Evolutionary conservation across 371 early-diverging fungal genomes (phyloP), one percentile per base, ranked within the genome.

Genomic region (Mortierella sp.): DNA sequence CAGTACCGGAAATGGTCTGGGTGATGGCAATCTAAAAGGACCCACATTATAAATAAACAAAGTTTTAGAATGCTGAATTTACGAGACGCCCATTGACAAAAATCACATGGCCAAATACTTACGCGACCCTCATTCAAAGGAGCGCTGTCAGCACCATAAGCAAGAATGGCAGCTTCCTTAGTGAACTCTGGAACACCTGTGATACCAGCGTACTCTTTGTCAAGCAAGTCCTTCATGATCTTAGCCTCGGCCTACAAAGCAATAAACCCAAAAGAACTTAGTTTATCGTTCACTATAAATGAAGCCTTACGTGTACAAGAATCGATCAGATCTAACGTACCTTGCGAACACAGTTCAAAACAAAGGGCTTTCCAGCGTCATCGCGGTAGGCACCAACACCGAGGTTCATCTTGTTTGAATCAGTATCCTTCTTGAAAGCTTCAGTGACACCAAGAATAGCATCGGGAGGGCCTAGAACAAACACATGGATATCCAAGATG

Each of bases 331-430:
- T 70, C 28, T 5, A 38, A 19, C 19, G 36, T 86, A 92, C 94
- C 92, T 96, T 95, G 74, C 92, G 88, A 68, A 98, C 98, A 63
- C 92, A 91, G 80, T 76, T 85, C 78, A 98, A 89, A 50, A 98
- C 97, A 76, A 90, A 97, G 61, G 98, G 98, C 87, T 96, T 95
- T 73, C 96, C 96, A 63, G 87, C 87, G 86, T 98, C 97, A 82
- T 97, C 96, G 83, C 98, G 94, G 88, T 98, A 99, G 45, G 98
- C 99, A 83, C 99, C 99, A 33, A 97, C 98, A 78, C 99, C 97
- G 69, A 99, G 89, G 90, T 98, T 98, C 93, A 98, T 98, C 92
- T 98, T 99, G 73, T 88, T 88, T 15, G 96, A 85, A 84, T 96
- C 92, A 58, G 85, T 86, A 83, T 98, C 98, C 72, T 89, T 93